Base-by-base conservation (phyloP, 805 yeast species). In the Hanseniaspora thailandica region DNA sequence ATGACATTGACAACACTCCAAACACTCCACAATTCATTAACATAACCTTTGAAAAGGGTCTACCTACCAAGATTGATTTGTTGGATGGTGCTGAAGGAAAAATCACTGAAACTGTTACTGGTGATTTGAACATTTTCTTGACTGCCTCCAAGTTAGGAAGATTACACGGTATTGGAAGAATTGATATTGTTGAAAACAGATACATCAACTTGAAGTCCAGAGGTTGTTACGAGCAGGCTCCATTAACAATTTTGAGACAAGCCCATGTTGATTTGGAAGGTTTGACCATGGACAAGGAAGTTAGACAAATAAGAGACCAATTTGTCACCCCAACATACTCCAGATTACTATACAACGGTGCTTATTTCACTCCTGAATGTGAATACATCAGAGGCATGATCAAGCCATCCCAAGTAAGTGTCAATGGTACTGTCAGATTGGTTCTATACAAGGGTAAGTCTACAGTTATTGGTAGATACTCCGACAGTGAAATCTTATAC, bases 191-290 rank as follows among this genome's bases (percentile, higher is more conserved):
- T 60, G 98, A 93, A 76, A 87, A 93, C 78, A 88, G 98, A 77
- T 93, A 93, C 72, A 93, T 93, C 66, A 97, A 97, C 70, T 84
- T 93, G 71, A 93, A 93, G 73, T 89, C 97, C 59, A 87, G 98
- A 78, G 98, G 98, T 56, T 93, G 98, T 77, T 93, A 93, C 76
- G 98, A 93, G 75, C 95, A 97, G 59, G 98, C 98, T 61, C 98
- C 97, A 70, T 80, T 93, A 64, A 90, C 98, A 57, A 69, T 93
- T 57, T 82, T 93, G 72, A 87, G 98, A 80, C 71, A 80, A 54
- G 86, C 97, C 46, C 98, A 93, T 71, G 80, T 93, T 68, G 98
- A 93, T 70, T 75, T 93, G 63, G 98, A 93, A 76, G 98, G 98
- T 64, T 81, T 93, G 64, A 90, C 95, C 40, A 74, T 93, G 64